These are phyloP conservation scores for Globisporangium cederbergense DNA, from an alignment of 352 stramenopile species.

Conservation along the genomic window DNA sequence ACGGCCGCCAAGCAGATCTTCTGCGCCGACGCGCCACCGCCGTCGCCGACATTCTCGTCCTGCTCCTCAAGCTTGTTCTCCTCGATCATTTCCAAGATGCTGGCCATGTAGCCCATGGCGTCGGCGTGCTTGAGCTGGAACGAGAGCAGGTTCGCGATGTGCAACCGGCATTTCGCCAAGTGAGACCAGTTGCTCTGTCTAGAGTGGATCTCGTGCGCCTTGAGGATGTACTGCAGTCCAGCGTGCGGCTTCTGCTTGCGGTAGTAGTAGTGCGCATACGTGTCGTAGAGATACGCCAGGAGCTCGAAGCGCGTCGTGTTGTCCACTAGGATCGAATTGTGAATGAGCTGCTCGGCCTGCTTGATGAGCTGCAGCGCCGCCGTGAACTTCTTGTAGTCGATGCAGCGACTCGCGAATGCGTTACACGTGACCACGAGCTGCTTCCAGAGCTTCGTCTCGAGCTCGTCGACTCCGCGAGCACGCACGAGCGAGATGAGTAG, in stretches of 20 bases:
- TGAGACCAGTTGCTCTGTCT: slow-evolving; percentile 76
- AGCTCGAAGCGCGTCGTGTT: slow-evolving; percentile 56
- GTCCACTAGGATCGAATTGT: slow-evolving; percentile 68
- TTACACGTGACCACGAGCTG: slow-evolving; percentile 90
- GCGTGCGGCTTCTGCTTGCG: slow-evolving; percentile 75
- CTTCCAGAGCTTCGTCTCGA: slow-evolving; percentile 81
- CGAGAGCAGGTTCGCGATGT: slow-evolving; percentile 76
- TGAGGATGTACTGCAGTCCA: slow-evolving; percentile 80
- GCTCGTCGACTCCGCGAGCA: slow-evolving; percentile 40
- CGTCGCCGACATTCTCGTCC: slow-evolving; percentile 18
- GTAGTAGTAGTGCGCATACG: slow-evolving; percentile 91
- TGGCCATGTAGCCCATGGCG: slow-evolving; percentile 71
- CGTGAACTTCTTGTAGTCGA: slow-evolving; percentile 82
- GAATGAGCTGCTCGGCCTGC: slow-evolving; percentile 67
- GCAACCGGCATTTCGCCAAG: slow-evolving; percentile 88
- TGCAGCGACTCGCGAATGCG: slow-evolving; percentile 81
- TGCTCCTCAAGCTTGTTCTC: slow-evolving; percentile 79
- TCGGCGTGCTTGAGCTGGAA: slow-evolving; percentile 76
- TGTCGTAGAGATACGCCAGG: slow-evolving; percentile 81
- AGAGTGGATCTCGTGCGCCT: slow-evolving; percentile 81
- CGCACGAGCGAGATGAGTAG: slow-evolving; percentile 70
- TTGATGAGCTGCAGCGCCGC: slow-evolving; percentile 83
- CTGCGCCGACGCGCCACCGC: slow-evolving; percentile 56
- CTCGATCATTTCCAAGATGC: slow-evolving; percentile 89
- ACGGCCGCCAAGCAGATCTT: slow-evolving; percentile 89